Percentiles rank a stretch among this genome's conserved stretches.
Conservation (phyloP, 139 green algal genomes). For the Volvox africanus region DNA sequence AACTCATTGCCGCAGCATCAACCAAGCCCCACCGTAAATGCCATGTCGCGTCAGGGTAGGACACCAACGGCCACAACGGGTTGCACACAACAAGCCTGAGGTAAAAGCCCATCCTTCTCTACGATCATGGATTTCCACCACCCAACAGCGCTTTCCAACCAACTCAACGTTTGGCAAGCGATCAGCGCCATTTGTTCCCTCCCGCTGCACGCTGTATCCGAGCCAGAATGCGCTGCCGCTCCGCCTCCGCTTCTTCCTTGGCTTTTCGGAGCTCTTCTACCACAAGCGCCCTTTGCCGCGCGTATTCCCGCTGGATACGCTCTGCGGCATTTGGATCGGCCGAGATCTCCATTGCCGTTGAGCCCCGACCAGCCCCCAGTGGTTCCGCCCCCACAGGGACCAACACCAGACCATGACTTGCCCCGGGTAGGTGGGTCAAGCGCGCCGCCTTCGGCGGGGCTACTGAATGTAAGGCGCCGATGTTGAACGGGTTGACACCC, state of each 20-base stretch:
- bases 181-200: conserved; percentile 39
- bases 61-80: too few relatives aligned
- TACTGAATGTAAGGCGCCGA: conserved; percentile 15
- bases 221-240: conserved; percentile 50
- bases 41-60: too few relatives aligned
- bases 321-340: background rate
- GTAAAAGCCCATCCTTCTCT: too few relatives aligned
- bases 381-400: background rate
- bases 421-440: background rate
- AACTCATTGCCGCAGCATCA: too few relatives aligned
- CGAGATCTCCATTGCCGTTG: too few relatives aligned
- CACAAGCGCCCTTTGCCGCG: conserved; percentile 50
- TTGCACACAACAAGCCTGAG: too few relatives aligned
- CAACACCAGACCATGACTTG: background rate
- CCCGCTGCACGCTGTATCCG: conserved; percentile 50
- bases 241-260: conserved; percentile 59
- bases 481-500: conserved; percentile 34
- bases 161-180: too few relatives aligned
- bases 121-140: too few relatives aligned
- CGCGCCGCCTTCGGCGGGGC: background rate
- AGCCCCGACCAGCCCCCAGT: background rate
- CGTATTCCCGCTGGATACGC: conserved; percentile 54
- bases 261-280: conserved; percentile 52
- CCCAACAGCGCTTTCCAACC: too few relatives aligned
- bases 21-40: too few relatives aligned